Percentiles rank a stretch among this genome's conserved stretches.
Conservation (phyloP, 805 yeast species). For the Kregervanrija delftensis region DNA sequence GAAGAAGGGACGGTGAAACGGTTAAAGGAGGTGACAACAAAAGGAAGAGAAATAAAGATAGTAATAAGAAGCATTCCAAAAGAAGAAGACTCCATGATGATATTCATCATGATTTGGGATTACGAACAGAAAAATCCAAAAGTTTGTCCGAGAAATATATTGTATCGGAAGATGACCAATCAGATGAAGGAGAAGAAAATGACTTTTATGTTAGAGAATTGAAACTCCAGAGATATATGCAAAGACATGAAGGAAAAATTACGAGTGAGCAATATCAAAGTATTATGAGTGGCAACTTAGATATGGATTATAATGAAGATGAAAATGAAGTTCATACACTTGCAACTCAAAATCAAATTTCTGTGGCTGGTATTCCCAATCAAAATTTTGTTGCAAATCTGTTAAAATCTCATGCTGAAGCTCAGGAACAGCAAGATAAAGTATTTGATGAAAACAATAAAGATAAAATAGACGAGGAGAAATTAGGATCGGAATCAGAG, state of each 20-base stretch:
- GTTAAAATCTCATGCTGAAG: too few relatives aligned
- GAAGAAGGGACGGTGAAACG: constrained; percentile 8
- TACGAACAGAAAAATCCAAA: constrained; percentile 1
- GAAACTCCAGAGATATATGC: constrained; percentile 33
- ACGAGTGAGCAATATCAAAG: constrained; percentile 22
- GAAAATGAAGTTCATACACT: neutral
- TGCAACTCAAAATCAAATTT: neutral
- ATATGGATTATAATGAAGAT: constrained; percentile 1
- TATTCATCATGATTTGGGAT: constrained; percentile 9
- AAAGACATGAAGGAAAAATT: constrained; percentile 19
- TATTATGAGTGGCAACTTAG: constrained; percentile 4
- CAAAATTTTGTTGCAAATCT: too few relatives aligned
- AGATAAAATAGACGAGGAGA: too few relatives aligned
- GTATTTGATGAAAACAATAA: too few relatives aligned
- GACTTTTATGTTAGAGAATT: constrained; percentile 53
- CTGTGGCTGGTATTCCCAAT: too few relatives aligned
- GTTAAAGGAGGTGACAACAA: constrained; percentile 8
- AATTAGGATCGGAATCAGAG: too few relatives aligned
- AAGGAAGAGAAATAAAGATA: constrained; percentile 1
- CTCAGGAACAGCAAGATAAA: too few relatives aligned
- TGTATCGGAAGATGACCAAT: constrained; percentile 56
- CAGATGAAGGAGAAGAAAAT: constrained; percentile 47
- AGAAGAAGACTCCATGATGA: constrained; percentile 24
- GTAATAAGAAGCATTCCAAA: constrained; percentile 5
- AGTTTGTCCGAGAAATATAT: constrained; percentile 48